phyloP scores from a whole-genome alignment of 345 rosid species.

The Syzygium jambos region DNA sequence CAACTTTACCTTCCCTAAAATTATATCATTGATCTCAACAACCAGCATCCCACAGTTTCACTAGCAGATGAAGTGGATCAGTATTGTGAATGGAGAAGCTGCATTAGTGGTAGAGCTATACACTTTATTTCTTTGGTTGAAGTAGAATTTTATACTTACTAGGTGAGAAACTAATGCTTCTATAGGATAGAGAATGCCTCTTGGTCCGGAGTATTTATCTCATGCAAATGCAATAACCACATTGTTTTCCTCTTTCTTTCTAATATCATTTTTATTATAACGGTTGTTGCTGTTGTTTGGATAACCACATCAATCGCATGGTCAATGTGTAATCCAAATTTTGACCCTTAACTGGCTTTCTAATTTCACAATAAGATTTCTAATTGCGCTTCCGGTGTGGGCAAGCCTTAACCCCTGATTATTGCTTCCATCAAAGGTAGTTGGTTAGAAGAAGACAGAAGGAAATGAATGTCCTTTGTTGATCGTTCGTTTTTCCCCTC shows the following conservation, averaged over 20 bases:
- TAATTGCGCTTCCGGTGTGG: not conserved
- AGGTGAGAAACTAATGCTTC: not conserved
- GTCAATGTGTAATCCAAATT: not conserved
- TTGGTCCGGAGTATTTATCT: not conserved
- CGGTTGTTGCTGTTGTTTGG: not conserved
- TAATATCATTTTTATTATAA: not conserved
- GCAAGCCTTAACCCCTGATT: not conserved
- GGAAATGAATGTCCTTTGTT: not conserved
- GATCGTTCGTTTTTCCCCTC: not conserved
- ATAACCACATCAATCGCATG: not conserved
- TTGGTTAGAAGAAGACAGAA: not conserved
- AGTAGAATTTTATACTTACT: not conserved
- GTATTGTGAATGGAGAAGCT: not conserved
- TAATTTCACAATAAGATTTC: not conserved
- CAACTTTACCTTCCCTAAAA: not conserved
- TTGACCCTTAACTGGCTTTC: not conserved
- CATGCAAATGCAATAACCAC: not conserved
- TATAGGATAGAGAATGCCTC: not conserved
- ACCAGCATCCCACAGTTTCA: not conserved
- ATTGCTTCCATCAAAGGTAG: not conserved
- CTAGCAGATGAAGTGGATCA: not conserved
- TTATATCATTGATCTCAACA: not conserved
- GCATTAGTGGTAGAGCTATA: not conserved
- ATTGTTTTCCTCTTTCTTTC: not conserved
- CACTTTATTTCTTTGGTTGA: not conserved